These are phyloP conservation scores for Huntiella savannae DNA, from an alignment of 2,329 filamentous ascomycete genomes.

Conservation along the genomic window DNA sequence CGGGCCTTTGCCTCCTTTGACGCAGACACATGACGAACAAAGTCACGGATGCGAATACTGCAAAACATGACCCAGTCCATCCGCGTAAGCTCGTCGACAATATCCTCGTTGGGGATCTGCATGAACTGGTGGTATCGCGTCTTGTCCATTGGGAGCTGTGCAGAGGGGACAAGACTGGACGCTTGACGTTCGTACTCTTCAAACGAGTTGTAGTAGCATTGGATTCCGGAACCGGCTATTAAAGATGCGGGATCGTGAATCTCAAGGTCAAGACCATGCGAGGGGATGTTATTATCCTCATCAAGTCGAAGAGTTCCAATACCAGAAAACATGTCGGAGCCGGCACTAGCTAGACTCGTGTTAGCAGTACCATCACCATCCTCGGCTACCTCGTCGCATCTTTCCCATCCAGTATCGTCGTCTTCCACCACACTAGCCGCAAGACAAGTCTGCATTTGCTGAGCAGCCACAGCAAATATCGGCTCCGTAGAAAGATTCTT, in stretches of 20 bases:
- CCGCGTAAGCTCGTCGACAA: constrained; percentile 78
- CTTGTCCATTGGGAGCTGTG: constrained; percentile 56
- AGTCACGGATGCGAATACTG: constrained; percentile 77
- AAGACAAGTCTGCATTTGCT: constrained; percentile 66
- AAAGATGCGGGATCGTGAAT: constrained; percentile 10
- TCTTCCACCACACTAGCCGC: constrained; percentile 58
- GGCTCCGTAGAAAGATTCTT: constrained; percentile 53
- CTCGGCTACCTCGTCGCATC: constrained; percentile 41
- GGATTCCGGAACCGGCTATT: constrained; percentile 6
- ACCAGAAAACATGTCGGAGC: constrained; percentile 23
- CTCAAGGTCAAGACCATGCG: constrained; percentile 13
- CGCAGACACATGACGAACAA: constrained; percentile 77
- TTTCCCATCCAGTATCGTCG: constrained; percentile 87
- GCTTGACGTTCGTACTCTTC: constrained; percentile 72
- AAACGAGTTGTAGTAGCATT: constrained; percentile 38
- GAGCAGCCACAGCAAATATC: constrained; percentile 67
- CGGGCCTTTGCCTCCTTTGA: constrained; percentile 51
- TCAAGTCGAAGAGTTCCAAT: constrained; percentile 29
- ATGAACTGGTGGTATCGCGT: constrained; percentile 80
- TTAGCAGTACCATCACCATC: constrained; percentile 17
- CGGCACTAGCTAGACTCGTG: constrained; percentile 11
- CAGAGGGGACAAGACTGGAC: constrained; percentile 47
- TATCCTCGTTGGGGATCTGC: constrained; percentile 63
- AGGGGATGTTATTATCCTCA: constrained; percentile 17
- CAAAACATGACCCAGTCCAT: constrained; percentile 99